Evolutionary conservation across 495 filamentous ascomycete genomes (phyloP).

Genomic region (Neurospora cerealis): DNA sequence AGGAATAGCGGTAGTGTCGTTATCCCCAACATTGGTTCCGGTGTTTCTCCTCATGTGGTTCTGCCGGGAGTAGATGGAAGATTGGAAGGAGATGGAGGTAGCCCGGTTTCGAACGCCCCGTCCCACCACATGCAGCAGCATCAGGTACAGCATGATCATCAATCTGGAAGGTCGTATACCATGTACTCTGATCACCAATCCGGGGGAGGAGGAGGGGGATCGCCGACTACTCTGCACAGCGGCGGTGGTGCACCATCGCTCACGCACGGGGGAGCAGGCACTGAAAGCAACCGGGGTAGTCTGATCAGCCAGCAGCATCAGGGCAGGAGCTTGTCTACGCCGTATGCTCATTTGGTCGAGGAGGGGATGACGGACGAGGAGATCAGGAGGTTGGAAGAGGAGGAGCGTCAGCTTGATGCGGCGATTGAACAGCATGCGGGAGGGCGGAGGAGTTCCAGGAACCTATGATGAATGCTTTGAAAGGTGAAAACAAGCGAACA

Average conservation of each 20-base stretch:
- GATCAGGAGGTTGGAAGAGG: conserved; percentile 37
- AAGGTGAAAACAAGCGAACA: not conserved
- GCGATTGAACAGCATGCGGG: conserved; percentile 33
- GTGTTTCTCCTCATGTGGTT: not conserved
- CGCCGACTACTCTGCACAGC: not conserved
- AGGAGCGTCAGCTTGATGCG: conserved; percentile 37
- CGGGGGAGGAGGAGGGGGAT: not conserved
- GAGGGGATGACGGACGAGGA: conserved; percentile 42
- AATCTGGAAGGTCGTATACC: conserved; percentile 18
- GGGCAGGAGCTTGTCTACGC: conserved; percentile 13
- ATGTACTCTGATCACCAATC: conserved; percentile 27
- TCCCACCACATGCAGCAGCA: conserved; percentile 1
- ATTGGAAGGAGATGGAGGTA: not conserved
- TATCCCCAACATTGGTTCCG: not conserved
- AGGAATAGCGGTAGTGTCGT: not conserved
- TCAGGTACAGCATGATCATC: not conserved
- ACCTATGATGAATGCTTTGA: not conserved
- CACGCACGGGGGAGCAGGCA: conserved; percentile 5
- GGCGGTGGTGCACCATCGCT: conserved; percentile 3
- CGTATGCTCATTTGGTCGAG: conserved; percentile 38
- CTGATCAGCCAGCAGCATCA: conserved; percentile 1
- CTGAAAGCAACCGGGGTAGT: not conserved
- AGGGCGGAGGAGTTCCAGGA: conserved; percentile 2
- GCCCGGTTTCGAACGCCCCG: not conserved
- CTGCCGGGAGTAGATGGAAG: not conserved